Base-by-base conservation (phyloP, 1,284 basidiomycete genomes). In the Athelia psychrophila region DNA sequence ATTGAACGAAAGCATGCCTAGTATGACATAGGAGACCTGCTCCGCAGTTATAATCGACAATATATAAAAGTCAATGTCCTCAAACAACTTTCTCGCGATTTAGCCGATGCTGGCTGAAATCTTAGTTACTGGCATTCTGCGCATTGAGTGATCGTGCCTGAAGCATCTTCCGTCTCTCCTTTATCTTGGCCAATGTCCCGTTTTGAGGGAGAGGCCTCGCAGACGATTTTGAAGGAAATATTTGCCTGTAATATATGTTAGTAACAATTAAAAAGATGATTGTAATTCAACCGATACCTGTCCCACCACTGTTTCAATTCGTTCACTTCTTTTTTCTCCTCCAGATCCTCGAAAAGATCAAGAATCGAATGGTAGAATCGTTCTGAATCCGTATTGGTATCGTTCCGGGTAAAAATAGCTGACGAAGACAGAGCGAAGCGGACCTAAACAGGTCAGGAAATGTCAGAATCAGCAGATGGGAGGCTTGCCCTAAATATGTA, bases 131-230 rank as follows among this genome's bases (percentile, higher is more conserved):
- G n/a, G n/a, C n/a, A n/a, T n/a, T n/a, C n/a, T 30, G 27, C 5
- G 27, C 5, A 30, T 30, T 30, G 6, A 5, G 5, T 5, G 27
- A 30, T 30, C 27, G 27, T 13, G 5, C 27, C 27, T 30, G 27
- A 6, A 30, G 38, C 38, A 42, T n/a, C n/a, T 9, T 33, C 19
- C 48, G 32, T 33, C 25, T 49, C 35, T 49, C 5, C 48, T 49
- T 49, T 5, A 49, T 49, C 22, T 36, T 49, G 36, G 48, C 48
- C 3, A 49, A 18, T 10, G 48, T 33, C 12, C 48, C 38, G 18
- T 49, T 25, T 35, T 49, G 22, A n/a, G 33, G 10, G 16, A 35
- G 30, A 42, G 30, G 33, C 16, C 36, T 27, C 13, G 30, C 19
- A 13, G 48, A 49, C 18, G 22, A 40, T 9, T 49, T 22, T 6